A percentile compares a stretch with the other conserved stretches of the same genome.
Conservation (phyloP, 805 yeast genomes). For the Yamadazyma phyllophila region DNA sequence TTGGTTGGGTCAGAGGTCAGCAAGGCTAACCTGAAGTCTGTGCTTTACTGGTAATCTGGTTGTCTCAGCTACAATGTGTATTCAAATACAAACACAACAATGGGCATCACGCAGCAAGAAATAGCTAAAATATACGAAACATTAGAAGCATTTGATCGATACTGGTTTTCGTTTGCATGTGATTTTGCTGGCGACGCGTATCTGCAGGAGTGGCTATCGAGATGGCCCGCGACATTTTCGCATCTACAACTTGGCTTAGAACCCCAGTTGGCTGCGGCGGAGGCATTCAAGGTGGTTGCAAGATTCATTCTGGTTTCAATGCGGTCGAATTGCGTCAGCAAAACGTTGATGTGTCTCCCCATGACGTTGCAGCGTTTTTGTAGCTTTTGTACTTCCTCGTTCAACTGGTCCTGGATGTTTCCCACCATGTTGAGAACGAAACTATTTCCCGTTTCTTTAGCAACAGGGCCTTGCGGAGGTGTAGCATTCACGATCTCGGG, state of each 20-base stretch:
- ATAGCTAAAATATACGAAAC: neutral
- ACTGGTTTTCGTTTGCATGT: neutral
- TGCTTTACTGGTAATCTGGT: too few species aligned
- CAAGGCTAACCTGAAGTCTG: too few species aligned
- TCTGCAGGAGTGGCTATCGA: neutral
- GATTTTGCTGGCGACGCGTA: neutral
- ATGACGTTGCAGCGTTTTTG: neutral
- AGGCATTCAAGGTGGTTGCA: neutral
- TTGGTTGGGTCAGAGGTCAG: too few species aligned
- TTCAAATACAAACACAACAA: neutral
- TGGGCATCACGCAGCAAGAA: neutral
- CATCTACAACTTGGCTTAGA: neutral
- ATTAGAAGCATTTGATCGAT: neutral
- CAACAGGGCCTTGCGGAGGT: too few species aligned
- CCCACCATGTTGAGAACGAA: too few species aligned
- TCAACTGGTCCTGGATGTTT: neutral
- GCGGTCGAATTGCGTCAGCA: neutral
- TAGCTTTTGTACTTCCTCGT: neutral
- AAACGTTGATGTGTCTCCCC: neutral
- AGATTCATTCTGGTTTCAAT: neutral
- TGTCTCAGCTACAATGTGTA: neutral
- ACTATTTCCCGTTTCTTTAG: too few species aligned
- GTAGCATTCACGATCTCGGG: too few species aligned
- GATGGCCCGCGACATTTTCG: neutral
- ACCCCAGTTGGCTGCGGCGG: neutral